A percentile compares a stretch with the other conserved stretches of the same genome.
Evolutionary conservation across 306 rosid species (phyloP).

Genomic region (Rosa multiflora): DNA sequence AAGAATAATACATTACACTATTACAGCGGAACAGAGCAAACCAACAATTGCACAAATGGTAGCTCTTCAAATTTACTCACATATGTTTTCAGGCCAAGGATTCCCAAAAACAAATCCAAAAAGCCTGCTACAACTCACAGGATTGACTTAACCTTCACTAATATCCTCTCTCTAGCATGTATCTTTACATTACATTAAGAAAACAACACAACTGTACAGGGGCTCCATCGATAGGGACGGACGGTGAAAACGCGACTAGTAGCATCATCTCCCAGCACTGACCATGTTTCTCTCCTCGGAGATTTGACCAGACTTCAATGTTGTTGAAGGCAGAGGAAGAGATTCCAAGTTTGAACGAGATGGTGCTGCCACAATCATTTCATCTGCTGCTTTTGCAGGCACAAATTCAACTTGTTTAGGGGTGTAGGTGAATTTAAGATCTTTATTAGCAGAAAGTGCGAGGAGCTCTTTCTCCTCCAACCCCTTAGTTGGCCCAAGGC

Average conservation of each 20-base stretch:
- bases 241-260: constrained; percentile 9
- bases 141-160: constrained; percentile 27
- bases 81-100: not conserved
- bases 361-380: constrained; percentile 21
- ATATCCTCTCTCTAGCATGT: not conserved
- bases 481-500: constrained; percentile 81
- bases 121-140: not conserved
- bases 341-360: constrained; percentile 26
- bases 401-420: constrained; percentile 51
- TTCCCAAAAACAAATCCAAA: not conserved
- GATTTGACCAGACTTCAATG: constrained; percentile 28
- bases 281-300: constrained; percentile 40
- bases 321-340: constrained; percentile 30
- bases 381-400: constrained; percentile 19
- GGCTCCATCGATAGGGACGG: not conserved
- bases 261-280: constrained; percentile 47
- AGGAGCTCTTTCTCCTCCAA: constrained; percentile 92
- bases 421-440: constrained; percentile 60
- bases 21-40: not conserved
- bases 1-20: not conserved
- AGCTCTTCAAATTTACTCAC: not conserved
- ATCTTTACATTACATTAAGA: constrained; percentile 19
- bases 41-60: not conserved
- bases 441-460: constrained; percentile 71
- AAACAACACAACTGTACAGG: constrained; percentile 43